Base-by-base conservation (phyloP, 768 basidiomycete species). In the Tremella fuciformis region DNA sequence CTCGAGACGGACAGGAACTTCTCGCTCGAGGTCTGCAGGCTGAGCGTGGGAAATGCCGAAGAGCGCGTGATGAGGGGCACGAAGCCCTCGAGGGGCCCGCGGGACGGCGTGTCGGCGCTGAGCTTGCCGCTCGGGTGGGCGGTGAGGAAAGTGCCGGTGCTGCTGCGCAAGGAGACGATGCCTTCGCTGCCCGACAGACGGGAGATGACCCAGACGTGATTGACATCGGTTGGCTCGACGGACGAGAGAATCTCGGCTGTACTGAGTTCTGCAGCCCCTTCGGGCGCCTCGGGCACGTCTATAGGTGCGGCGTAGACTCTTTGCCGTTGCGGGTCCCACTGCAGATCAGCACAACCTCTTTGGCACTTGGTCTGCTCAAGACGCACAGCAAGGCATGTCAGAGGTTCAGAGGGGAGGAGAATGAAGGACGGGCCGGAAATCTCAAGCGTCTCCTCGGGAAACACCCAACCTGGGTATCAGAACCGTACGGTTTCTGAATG, bases 201-300 rank as follows among this genome's bases (percentile, higher is more conserved):
- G 8, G 70, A 70, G 15, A 73, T 61, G 26, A 76, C 75, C 75
- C 75, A 76, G 11, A 76, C 75, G 44, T 73, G 74, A 57, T 74
- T 74, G 11, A 76, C 67, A 44, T 75, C 75, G 2, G 65, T 69
- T 34, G 75, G 75, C 41, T 76, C 75, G 2, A 76, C 50, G 4
- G 67, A 58, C 29, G 68, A 59, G 11, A 76, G 51, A 13, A 73
- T 62, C 67, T 76, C 73, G 19, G 63, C 53, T n/a, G 65, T 47
- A 24, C 62, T 60, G 13, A 76, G 63, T 8, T 76, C 74, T 4
- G 66, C 57, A 26, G 61, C 60, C 21, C 69, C 75, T 55, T 70
- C 75, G 1, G 75, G 75, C 1, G 67, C 68, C 51, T 73, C 60
- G 4, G 75, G 75, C 3, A 76, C 47, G 13, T 71, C 69, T 3